Evolutionary conservation across 2,329 filamentous ascomycete genomes (phyloP).

Genomic region (Ophiostoma fasciatum): DNA sequence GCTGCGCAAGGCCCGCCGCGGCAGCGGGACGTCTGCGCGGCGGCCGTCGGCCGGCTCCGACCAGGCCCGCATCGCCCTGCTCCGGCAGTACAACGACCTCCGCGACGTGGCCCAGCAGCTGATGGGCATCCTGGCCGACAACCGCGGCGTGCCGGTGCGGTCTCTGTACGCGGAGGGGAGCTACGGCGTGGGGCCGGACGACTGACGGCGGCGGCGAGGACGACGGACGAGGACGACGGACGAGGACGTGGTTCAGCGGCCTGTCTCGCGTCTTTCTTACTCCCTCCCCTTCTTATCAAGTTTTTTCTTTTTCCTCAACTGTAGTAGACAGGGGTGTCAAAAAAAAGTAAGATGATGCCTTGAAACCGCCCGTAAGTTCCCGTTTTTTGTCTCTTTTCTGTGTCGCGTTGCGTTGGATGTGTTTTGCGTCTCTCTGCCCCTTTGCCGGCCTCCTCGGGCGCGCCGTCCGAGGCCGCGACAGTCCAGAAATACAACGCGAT

Average conservation of each 20-base stretch:
- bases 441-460: too few species aligned
- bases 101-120: constrained; percentile 24
- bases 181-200: constrained; percentile 18
- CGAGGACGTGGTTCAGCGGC: too few species aligned
- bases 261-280: too few species aligned
- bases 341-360: not conserved
- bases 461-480: too few species aligned
- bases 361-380: constrained; percentile 3
- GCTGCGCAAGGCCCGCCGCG: not conserved
- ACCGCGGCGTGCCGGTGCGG: constrained; percentile 18
- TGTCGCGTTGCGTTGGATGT: constrained; percentile 1
- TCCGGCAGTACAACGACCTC: constrained; percentile 23
- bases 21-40: not conserved
- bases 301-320: constrained; percentile 3
- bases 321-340: constrained; percentile 1
- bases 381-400: constrained; percentile 5
- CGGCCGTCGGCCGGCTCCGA: not conserved
- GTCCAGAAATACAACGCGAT: too few species aligned
- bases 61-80: constrained; percentile 14
- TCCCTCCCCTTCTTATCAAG: constrained; percentile 1
- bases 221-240: too few species aligned
- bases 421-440: constrained; percentile 4
- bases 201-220: too few species aligned
- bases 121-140: constrained; percentile 24
- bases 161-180: constrained; percentile 17